Evolutionary conservation across 1,284 basidiomycete species (phyloP).

Genomic region (Moesziomyces aphidis): DNA sequence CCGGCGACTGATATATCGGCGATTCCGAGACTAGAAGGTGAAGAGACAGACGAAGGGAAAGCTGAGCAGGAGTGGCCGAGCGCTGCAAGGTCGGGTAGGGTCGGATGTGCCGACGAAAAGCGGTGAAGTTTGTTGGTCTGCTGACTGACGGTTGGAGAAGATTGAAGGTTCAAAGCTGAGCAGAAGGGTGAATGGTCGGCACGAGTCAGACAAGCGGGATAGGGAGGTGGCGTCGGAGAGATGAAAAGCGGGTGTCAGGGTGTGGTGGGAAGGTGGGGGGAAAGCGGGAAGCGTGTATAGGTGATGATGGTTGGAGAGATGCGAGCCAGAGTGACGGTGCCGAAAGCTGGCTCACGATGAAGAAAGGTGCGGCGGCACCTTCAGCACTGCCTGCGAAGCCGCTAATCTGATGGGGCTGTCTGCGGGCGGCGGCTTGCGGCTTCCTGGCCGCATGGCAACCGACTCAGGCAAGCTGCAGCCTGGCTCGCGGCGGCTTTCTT

Average conservation of each 20-base stretch:
- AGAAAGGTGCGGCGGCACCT: background rate
- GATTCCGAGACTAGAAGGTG: background rate
- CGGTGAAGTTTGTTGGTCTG: background rate
- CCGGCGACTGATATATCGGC: background rate
- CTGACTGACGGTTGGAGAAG: background rate
- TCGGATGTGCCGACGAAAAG: background rate
- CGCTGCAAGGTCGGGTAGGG: background rate
- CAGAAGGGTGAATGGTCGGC: background rate
- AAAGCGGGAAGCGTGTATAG: constrained; percentile 1
- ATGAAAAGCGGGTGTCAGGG: constrained; percentile 1
- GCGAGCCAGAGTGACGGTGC: constrained; percentile 2
- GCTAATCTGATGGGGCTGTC: background rate
- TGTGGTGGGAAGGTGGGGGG: constrained; percentile 4
- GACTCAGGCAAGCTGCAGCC: background rate
- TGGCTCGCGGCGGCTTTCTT: background rate
- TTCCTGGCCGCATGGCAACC: background rate
- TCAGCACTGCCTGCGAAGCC: background rate
- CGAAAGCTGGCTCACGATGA: background rate
- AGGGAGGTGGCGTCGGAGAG: constrained; percentile 12
- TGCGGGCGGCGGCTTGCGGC: background rate
- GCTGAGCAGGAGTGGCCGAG: background rate
- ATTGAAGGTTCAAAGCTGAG: background rate
- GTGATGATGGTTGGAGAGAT: constrained; percentile 7
- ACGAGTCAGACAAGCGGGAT: background rate
- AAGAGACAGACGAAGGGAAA: background rate